Conservation (phyloP, 2,329 filamentous ascomycete species). For the Intubia oerlemansii region DNA sequence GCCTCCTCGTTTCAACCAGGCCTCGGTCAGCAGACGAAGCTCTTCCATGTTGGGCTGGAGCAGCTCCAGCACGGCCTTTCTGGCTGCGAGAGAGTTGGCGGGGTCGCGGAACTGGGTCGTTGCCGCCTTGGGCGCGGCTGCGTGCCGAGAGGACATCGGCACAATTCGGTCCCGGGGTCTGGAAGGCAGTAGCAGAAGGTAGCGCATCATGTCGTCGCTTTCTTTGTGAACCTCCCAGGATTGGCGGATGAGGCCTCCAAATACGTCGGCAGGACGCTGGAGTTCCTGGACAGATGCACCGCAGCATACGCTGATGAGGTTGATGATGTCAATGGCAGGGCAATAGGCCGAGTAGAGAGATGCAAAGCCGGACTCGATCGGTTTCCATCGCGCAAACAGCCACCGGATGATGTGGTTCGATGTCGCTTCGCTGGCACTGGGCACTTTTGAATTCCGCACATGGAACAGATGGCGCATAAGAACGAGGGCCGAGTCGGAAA, state of each 20-base stretch:
- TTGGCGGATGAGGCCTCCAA: conserved; percentile 26
- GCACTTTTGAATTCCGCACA: conserved; percentile 42
- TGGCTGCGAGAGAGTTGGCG: conserved; percentile 18
- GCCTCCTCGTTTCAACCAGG: conserved; percentile 21
- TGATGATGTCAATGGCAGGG: conserved; percentile 42
- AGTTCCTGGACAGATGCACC: conserved; percentile 22
- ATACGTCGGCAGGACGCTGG: conserved; percentile 14
- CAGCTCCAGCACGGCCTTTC: conserved; percentile 30
- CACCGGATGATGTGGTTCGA: conserved; percentile 58
- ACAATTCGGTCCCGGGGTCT: too few relatives aligned
- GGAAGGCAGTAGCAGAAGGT: conserved; percentile 30
- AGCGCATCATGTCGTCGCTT: conserved; percentile 24
- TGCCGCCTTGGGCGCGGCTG: too few relatives aligned
- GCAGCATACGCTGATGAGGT: conserved; percentile 48
- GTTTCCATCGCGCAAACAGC: conserved; percentile 65
- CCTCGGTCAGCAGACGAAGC: conserved; percentile 21
- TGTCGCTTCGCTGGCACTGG: conserved; percentile 43
- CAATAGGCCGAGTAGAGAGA: conserved; percentile 41
- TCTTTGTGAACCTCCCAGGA: conserved; percentile 23
- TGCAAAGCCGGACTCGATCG: conserved; percentile 52
- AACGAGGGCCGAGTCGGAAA: conserved; percentile 60
- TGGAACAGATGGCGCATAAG: conserved; percentile 52
- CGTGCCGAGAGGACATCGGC: too few relatives aligned
- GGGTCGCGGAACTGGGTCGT: conserved; percentile 4
- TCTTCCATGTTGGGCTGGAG: conserved; percentile 30